phyloP scores from a whole-genome alignment of 75 land plant species.

The Adiantum capillusveneris region DNA sequence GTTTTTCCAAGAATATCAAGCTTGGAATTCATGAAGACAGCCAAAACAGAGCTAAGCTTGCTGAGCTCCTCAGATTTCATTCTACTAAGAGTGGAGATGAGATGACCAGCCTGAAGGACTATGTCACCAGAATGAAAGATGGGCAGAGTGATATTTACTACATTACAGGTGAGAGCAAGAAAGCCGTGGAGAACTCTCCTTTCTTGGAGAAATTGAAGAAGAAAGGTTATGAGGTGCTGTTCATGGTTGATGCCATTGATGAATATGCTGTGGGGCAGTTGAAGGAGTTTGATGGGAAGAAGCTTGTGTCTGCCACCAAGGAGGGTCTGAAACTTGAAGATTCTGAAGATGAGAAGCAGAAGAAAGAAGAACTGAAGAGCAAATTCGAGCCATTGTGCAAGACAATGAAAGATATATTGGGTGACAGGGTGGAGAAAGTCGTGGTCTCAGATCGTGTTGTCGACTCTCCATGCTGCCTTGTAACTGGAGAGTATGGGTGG shows the following conservation, averaged over 20 bases:
- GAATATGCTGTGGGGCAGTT: constrained; percentile 31
- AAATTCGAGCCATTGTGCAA: constrained; percentile 70
- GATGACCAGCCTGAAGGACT: constrained; percentile 24
- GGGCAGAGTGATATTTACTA: constrained; percentile 25
- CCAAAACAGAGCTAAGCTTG: constrained; percentile 21
- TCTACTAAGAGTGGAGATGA: constrained; percentile 36
- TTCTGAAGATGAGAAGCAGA: constrained; percentile 68
- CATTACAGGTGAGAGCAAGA: constrained; percentile 34
- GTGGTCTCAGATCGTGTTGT: constrained; percentile 64
- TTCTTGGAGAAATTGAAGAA: constrained; percentile 27
- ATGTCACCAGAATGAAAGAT: constrained; percentile 27
- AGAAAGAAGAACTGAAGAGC: constrained; percentile 52
- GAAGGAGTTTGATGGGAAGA: constrained; percentile 32
- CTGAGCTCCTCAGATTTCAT: constrained; percentile 19
- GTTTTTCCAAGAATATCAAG: constrained; percentile 23
- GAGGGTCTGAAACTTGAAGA: constrained; percentile 28
- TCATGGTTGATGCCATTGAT: constrained; percentile 31
- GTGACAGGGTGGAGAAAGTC: constrained; percentile 72
- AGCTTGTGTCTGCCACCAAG: constrained; percentile 26
- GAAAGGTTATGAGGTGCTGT: constrained; percentile 27
- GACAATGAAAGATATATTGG: constrained; percentile 62
- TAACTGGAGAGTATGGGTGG: constrained; percentile 82
- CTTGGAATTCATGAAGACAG: constrained; percentile 24
- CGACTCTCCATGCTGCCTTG: constrained; percentile 72
- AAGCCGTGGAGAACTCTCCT: constrained; percentile 29